Base-by-base conservation (phyloP, 257 asterid species). In the Cordia subcordata region DNA sequence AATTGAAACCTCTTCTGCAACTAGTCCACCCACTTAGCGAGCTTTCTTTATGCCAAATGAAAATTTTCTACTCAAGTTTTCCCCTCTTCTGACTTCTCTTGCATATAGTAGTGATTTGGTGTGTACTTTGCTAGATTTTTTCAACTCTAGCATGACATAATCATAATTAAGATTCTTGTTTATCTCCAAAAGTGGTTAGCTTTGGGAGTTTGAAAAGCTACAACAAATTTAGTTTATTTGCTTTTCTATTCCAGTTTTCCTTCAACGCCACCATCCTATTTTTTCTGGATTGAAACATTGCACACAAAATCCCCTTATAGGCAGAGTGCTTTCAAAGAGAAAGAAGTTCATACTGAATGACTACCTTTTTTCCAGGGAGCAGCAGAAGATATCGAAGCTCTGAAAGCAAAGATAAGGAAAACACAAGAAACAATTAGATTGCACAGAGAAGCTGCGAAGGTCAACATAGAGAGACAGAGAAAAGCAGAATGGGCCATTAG, bases 401-500 rank as follows among this genome's bases (percentile, higher is more conserved):
- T 82, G 42, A 63, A 77, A 62, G 27, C 61, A 32, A 74, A 67
- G 61, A 72, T 78, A 13, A 54, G 55, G 37, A 63, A 63, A 13
- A 79, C 72, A 47, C 70, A 58, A 64, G 75, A 76, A 32, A 53
- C 72, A n/a, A 75, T 79, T 62, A 66, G 61, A 51, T 46, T 56
- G 46, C 67, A 70, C 68, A 79, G 47, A 65, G 62, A 73, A 61
- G 79, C 69, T 68, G 75, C 73, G 40, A 71, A 49, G 49, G 52
- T 19, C 1, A 65, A 79, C 22, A 66, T 63, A 39, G 80, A 73
- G 67, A 72, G 83, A 70, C 68, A 68, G 19, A 66, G 66, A 55
- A 87, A 77, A 46, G 88, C 94, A 0, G 63, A 72, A 67, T 67
- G 90, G 83, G 85, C 81, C 8, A 75, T 75, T 61, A 66, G 63